Evolutionary conservation across 2,329 filamentous ascomycete genomes (phyloP).

Genomic region (Botrytis deweyae): DNA sequence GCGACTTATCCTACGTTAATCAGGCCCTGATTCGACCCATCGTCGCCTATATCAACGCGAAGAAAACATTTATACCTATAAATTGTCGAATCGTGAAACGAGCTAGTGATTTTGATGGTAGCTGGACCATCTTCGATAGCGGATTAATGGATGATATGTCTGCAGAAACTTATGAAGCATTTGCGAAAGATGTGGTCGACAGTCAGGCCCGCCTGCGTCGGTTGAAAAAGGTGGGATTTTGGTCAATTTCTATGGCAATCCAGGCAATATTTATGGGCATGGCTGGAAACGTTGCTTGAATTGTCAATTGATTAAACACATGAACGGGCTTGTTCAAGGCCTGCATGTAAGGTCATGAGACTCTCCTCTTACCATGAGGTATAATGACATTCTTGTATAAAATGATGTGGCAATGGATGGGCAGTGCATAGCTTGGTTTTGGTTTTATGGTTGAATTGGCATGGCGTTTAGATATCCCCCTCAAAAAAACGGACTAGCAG

Average conservation of each 20-base stretch:
- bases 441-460: background rate
- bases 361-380: background rate
- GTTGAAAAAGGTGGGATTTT: slow-evolving; percentile 94
- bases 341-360: background rate
- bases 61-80: slow-evolving; percentile 92
- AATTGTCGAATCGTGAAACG: slow-evolving; percentile 92
- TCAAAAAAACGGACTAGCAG: slow-evolving; percentile 6
- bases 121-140: slow-evolving; percentile 92
- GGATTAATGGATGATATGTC: slow-evolving; percentile 92
- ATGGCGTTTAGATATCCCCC: slow-evolving; percentile 19
- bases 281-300: slow-evolving; percentile 71
- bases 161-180: slow-evolving; percentile 91
- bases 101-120: slow-evolving; percentile 85
- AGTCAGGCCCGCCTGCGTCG: slow-evolving; percentile 81
- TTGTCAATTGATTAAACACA: background rate
- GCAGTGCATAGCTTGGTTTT: slow-evolving; percentile 2
- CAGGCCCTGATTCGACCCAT: slow-evolving; percentile 94
- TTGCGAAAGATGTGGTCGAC: slow-evolving; percentile 86
- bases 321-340: background rate
- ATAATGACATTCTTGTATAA: slow-evolving; percentile 3
- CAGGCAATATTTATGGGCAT: slow-evolving; percentile 95
- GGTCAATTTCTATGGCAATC: slow-evolving; percentile 88
- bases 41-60: slow-evolving; percentile 96
- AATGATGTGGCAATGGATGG: slow-evolving; percentile 2
- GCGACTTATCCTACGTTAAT: slow-evolving; percentile 91